Conservation (phyloP, 495 filamentous ascomycete species). For the Usnea hakonensis region DNA sequence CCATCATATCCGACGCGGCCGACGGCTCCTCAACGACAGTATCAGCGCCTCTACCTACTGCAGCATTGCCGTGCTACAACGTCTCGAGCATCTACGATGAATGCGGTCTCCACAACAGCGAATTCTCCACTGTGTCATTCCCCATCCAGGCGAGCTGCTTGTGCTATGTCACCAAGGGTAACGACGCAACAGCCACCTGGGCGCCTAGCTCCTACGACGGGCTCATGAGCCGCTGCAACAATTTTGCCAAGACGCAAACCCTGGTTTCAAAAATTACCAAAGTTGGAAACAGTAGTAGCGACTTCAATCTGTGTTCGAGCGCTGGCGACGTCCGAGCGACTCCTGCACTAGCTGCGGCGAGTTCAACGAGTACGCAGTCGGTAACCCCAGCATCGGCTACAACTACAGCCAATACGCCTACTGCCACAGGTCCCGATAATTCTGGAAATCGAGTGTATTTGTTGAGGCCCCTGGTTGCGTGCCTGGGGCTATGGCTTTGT, state of each 20-base stretch:
- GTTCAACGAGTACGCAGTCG: background rate
- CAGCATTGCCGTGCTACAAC: background rate
- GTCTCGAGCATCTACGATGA: background rate
- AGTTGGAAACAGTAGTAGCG: background rate
- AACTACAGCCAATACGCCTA: background rate
- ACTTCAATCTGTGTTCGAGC: background rate
- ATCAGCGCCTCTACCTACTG: background rate
- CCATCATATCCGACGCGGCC: background rate
- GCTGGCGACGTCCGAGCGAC: background rate
- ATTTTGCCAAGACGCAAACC: background rate
- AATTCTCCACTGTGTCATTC: background rate
- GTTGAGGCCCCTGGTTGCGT: background rate
- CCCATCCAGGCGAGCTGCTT: background rate
- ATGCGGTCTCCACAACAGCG: background rate
- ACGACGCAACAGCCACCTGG: background rate
- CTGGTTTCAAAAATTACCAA: background rate
- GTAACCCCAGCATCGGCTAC: background rate
- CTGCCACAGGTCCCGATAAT: background rate
- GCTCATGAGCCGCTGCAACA: background rate
- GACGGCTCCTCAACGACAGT: background rate
- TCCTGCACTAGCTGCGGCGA: background rate
- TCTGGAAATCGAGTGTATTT: background rate
- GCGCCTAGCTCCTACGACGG: background rate
- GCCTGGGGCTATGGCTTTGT: background rate
- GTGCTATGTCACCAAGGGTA: background rate